Conservation (phyloP, 345 rosid species). For the Erysimum cheiranthoides region DNA sequence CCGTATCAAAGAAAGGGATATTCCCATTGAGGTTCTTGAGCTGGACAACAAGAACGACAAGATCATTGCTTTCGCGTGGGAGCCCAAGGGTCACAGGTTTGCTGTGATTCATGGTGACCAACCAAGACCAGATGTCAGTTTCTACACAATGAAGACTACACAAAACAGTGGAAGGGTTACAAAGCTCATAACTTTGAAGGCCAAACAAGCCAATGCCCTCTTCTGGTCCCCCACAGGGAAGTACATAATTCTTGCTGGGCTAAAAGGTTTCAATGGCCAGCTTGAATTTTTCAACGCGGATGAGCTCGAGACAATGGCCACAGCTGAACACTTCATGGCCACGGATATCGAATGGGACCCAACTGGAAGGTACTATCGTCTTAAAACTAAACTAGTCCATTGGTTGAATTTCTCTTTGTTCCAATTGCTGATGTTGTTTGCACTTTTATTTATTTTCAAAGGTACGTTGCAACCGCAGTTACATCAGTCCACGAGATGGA, state of each 20-base stretch:
- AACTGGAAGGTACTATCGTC: conserved; percentile 73
- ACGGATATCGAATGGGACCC: conserved; percentile 98
- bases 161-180: conserved; percentile 65
- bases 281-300: conserved; percentile 90
- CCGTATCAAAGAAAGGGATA: conserved; percentile 81
- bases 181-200: conserved; percentile 84
- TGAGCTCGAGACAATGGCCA: conserved; percentile 94
- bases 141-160: conserved; percentile 71
- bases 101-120: conserved; percentile 72
- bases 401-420: not conserved
- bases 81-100: conserved; percentile 84
- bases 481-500: conserved; percentile 98
- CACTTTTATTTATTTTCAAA: conserved; percentile 5
- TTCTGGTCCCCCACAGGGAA: conserved; percentile 95
- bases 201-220: conserved; percentile 91
- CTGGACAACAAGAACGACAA: conserved; percentile 87
- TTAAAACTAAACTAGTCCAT: not conserved
- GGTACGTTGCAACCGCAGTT: conserved; percentile 89
- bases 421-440: conserved; percentile 13
- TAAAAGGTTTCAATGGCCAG: conserved; percentile 94
- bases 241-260: conserved; percentile 86
- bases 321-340: conserved; percentile 92
- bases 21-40: conserved; percentile 88
- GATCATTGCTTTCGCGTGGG: conserved; percentile 91
- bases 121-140: conserved; percentile 77